Evolutionary conservation across 108 stramenopile genomes (phyloP).

Genomic region (Cyclotella atomus): DNA sequence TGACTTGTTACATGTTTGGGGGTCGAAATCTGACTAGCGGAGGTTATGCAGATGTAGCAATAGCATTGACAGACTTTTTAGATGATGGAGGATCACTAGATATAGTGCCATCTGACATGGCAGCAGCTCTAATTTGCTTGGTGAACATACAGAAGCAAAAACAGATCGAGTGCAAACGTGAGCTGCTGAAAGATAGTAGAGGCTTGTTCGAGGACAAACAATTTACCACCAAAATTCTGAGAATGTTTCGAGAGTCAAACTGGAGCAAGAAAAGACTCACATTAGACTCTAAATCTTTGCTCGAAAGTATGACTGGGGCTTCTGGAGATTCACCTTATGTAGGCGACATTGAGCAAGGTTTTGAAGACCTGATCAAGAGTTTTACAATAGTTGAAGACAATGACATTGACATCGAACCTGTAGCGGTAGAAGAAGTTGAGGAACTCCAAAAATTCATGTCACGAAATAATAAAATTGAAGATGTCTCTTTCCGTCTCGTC

Average conservation of each 20-base stretch:
- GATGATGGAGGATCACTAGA: conserved; percentile 72
- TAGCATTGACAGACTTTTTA: conserved; percentile 83
- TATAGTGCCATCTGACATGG: conserved; percentile 57
- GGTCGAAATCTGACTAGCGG: conserved; percentile 64
- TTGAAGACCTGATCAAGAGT: background rate
- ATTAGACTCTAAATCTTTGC: background rate
- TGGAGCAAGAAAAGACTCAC: background rate
- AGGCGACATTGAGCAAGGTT: background rate
- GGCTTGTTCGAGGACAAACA: conserved; percentile 43
- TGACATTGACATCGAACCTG: conserved; percentile 13
- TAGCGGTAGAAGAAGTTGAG: background rate
- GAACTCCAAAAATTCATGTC: background rate
- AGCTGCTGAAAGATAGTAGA: conserved; percentile 23
- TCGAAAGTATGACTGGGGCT: background rate
- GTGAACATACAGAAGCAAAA: conserved; percentile 52
- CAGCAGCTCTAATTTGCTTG: conserved; percentile 52
- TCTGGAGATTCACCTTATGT: background rate
- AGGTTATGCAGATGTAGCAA: conserved; percentile 70
- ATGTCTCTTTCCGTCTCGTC: conserved; percentile 12
- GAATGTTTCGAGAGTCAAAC: conserved; percentile 25
- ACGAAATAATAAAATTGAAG: background rate
- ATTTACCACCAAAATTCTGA: conserved; percentile 25
- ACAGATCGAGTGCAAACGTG: conserved; percentile 44
- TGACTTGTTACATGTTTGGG: conserved; percentile 88
- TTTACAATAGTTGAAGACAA: background rate